Evolutionary conservation across 352 stramenopile species (phyloP).

Genomic region (Salisapilia sapeloensis): DNA sequence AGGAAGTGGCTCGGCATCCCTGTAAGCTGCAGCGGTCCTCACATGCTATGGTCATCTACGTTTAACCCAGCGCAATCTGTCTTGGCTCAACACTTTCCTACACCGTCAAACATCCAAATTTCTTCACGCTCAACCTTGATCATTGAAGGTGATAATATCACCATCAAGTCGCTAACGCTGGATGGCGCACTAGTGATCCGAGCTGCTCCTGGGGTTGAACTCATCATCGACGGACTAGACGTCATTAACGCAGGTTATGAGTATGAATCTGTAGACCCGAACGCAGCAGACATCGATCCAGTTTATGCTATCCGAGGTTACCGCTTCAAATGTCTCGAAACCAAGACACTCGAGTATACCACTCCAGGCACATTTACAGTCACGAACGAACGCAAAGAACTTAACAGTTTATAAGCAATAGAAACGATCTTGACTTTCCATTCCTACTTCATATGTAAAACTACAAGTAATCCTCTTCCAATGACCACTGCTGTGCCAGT

Average conservation of each 20-base stretch:
- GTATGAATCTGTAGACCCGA: slow-evolving; percentile 11
- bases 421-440: slow-evolving; percentile 1
- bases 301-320: slow-evolving; percentile 47
- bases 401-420: too few relatives aligned
- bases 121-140: slow-evolving; percentile 33
- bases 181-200: slow-evolving; percentile 32
- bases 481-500: slow-evolving; percentile 38
- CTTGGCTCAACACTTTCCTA: slow-evolving; percentile 13
- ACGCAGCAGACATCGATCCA: slow-evolving; percentile 5
- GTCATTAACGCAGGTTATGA: slow-evolving; percentile 29
- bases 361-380: too few relatives aligned
- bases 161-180: slow-evolving; percentile 15
- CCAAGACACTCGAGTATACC: slow-evolving; percentile 27
- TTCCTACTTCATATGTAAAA: too few relatives aligned
- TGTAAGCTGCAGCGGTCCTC: slow-evolving; percentile 16
- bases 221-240: slow-evolving; percentile 17
- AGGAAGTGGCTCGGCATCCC: slow-evolving; percentile 31
- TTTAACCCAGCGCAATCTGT: slow-evolving; percentile 17
- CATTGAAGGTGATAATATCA: slow-evolving; percentile 20
- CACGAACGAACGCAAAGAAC: too few relatives aligned
- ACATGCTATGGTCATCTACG: slow-evolving; percentile 19
- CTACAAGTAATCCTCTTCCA: slow-evolving; percentile 13
- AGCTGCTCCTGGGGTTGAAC: slow-evolving; percentile 18
- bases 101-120: slow-evolving; percentile 12
- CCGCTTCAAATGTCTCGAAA: slow-evolving; percentile 11